Percentiles rank a stretch among this genome's conserved stretches.
Evolutionary conservation across 352 stramenopile genomes (phyloP).

Genomic region (Globisporangium parvum): DNA sequence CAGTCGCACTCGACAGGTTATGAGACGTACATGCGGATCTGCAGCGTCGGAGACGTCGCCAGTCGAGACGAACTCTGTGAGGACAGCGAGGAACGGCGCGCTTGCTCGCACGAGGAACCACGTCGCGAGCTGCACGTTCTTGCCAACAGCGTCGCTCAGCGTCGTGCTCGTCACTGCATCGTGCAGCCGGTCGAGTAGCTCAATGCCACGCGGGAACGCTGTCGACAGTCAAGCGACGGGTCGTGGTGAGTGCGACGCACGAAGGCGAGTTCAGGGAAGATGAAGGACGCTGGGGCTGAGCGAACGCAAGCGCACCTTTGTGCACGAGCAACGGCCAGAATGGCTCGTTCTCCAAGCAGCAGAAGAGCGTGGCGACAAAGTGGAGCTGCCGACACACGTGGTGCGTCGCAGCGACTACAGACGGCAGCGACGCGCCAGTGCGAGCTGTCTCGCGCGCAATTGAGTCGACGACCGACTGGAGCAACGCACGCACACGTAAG

Average conservation of each 20-base stretch:
- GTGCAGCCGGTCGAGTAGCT: slow-evolving; percentile 44
- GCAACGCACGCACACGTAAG: neutral
- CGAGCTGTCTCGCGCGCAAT: neutral
- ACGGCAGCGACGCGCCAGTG: slow-evolving; percentile 17
- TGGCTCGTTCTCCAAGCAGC: slow-evolving; percentile 15
- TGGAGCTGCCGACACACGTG: slow-evolving; percentile 27
- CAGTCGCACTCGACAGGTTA: neutral
- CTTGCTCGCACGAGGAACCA: slow-evolving; percentile 58
- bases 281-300: no score
- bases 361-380: slow-evolving; percentile 21
- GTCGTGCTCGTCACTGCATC: slow-evolving; percentile 24
- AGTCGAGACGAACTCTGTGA: slow-evolving; percentile 43
- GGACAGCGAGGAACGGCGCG: slow-evolving; percentile 38
- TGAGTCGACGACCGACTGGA: slow-evolving; percentile 7
- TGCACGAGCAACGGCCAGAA: slow-evolving; percentile 40
- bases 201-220: slow-evolving; percentile 46
- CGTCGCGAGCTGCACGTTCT: slow-evolving; percentile 22
- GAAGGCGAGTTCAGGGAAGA: neutral
- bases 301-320: slow-evolving; percentile 19
- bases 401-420: slow-evolving; percentile 27
- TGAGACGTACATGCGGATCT: slow-evolving; percentile 45
- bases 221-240: slow-evolving; percentile 1
- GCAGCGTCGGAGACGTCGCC: slow-evolving; percentile 35
- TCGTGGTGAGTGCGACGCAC: neutral
- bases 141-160: slow-evolving; percentile 28